These are phyloP conservation scores for Colletotrichum cordylinicola DNA, from an alignment of 2,329 filamentous ascomycete genomes.

Conservation along the genomic window DNA sequence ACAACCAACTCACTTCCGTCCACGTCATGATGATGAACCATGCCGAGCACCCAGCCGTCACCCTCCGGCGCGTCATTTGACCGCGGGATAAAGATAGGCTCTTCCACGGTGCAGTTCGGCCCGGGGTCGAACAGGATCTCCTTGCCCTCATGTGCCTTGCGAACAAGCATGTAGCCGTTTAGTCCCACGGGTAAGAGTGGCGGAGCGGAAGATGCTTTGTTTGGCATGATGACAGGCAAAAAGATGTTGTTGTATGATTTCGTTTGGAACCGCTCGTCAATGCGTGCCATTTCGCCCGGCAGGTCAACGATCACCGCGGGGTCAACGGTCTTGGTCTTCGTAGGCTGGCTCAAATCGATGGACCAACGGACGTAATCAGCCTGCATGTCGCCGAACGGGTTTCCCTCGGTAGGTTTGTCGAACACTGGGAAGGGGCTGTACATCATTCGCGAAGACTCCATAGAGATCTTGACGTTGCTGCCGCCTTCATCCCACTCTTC, in stretches of 20 bases:
- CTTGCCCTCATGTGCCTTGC: not conserved
- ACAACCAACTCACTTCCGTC: constrained; percentile 23
- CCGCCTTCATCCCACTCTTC: not conserved
- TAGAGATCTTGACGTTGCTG: not conserved
- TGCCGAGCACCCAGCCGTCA: constrained; percentile 47
- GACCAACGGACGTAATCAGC: constrained; percentile 46
- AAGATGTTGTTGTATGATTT: constrained; percentile 43
- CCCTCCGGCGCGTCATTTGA: constrained; percentile 38
- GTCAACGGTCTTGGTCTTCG: constrained; percentile 28
- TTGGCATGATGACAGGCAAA: constrained; percentile 41
- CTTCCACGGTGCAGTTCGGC: constrained; percentile 40
- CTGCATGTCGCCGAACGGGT: constrained; percentile 31
- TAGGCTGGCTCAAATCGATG: constrained; percentile 38
- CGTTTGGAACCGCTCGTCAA: constrained; percentile 48
- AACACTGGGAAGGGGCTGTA: constrained; percentile 18
- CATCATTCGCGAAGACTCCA: not conserved
- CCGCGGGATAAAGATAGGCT: constrained; percentile 48
- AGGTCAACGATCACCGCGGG: constrained; percentile 38
- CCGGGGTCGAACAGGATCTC: not conserved
- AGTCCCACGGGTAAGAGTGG: constrained; percentile 36
- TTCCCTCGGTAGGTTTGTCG: constrained; percentile 21
- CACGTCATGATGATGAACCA: constrained; percentile 26
- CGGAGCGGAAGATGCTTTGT: not conserved
- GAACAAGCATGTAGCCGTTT: not conserved
- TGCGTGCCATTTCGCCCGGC: constrained; percentile 47